Base-by-base conservation (phyloP, 148 eudicot genomes). In the Cornus suecica region DNA sequence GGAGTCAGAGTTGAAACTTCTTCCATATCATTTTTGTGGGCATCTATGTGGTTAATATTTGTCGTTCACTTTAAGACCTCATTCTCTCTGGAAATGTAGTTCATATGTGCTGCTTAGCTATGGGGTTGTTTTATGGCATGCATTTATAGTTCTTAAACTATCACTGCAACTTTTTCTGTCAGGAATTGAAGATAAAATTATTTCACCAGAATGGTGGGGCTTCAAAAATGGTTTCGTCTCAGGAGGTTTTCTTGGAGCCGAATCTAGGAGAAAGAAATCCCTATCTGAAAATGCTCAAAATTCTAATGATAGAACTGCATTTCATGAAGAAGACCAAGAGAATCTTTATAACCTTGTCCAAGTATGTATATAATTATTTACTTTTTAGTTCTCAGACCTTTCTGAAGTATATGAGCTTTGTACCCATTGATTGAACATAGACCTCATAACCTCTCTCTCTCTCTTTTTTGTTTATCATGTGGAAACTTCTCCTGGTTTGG, bases 131-230 rank as follows among this genome's bases (percentile, higher is more conserved):
- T 37, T 22, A 52, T 20, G 8, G 24, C 10, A n/a, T 18, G 23
- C 62, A 58, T 58, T 58, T 18, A 58, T 13, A 30, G 11, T 8
- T 30, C 22, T 66, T 11, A 8, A 2, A n/a, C 13, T 30, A 70
- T 27, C 5, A 23, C 7, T 18, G 4, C 8, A 30, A 8, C 27
- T n/a, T 42, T 76, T 42, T 76, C 41, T 70, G 37, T 25, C 90
- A 90, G 97, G 29, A 54, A 77, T 68, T 15, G 74, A 77, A 74
- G 72, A 42, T 68, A 82, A 83, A 73, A 83, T 74, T 67, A 79
- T 87, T 80, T 77, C 97, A 13, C 83, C 75, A 45, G 94, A 95
- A 25, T 95, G 99, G 99, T 92, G 99, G 99, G 99, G 99, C 20
- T 77, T 79, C 77, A 91, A 85, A 75, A 65, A 11, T 76, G 99